These are phyloP conservation scores for Tylopilus sp. DNA, from an alignment of 768 basidiomycete species.

Conservation along the genomic window DNA sequence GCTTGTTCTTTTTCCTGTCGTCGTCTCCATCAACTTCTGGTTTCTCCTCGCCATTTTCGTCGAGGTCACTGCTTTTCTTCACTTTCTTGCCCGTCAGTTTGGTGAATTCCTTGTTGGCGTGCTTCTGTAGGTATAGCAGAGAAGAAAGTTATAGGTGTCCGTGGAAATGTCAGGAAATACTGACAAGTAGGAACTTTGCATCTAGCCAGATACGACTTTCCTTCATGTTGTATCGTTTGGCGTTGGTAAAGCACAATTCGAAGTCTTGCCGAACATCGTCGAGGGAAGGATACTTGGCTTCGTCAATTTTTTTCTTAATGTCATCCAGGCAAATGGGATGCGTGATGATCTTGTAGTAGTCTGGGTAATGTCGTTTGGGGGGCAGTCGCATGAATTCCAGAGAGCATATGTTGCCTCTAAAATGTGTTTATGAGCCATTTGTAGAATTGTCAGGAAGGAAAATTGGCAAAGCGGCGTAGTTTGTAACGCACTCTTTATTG, in stretches of 20 bases:
- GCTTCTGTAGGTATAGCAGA: slow-evolving; percentile 38
- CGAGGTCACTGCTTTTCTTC: slow-evolving; percentile 37
- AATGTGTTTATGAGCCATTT: slow-evolving; percentile 28
- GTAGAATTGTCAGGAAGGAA: slow-evolving; percentile 40
- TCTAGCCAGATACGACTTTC: slow-evolving; percentile 78
- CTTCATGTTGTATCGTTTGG: slow-evolving; percentile 77
- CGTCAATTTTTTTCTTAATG: slow-evolving; percentile 76
- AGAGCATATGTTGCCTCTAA: slow-evolving; percentile 63
- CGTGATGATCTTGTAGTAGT: slow-evolving; percentile 81
- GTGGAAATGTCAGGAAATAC: slow-evolving; percentile 24
- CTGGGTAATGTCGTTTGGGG: slow-evolving; percentile 70
- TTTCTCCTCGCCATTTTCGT: slow-evolving; percentile 39
- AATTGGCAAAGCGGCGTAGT: slow-evolving; percentile 39
- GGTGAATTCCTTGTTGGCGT: slow-evolving; percentile 43
- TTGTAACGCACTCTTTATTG: slow-evolving; percentile 81
- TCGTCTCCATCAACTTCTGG: slow-evolving; percentile 41
- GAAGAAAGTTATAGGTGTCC: slow-evolving; percentile 1
- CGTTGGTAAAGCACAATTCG: slow-evolving; percentile 77
- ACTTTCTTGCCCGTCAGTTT: slow-evolving; percentile 42
- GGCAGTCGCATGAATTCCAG: slow-evolving; percentile 67
- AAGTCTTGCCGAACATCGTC: slow-evolving; percentile 68
- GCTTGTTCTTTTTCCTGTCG: slow-evolving; percentile 50
- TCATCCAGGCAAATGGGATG: slow-evolving; percentile 85
- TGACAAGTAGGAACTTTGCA: slow-evolving; percentile 77
- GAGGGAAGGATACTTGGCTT: slow-evolving; percentile 55